These are phyloP conservation scores for Neltuma alba DNA, from an alignment of 306 rosid species.

Conservation along the genomic window DNA sequence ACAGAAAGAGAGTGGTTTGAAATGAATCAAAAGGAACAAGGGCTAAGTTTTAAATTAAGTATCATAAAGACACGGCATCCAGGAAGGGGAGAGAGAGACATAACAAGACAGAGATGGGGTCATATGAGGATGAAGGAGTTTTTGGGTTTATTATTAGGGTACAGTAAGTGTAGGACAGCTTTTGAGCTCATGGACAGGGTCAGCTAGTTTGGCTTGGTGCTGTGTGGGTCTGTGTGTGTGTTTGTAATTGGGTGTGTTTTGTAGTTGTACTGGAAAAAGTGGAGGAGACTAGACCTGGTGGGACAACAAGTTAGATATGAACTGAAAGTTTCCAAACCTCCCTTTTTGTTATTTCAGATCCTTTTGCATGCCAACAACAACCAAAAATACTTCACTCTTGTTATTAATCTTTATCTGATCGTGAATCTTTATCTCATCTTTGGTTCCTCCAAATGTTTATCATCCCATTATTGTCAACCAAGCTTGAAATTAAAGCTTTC, in stretches of 20 bases:
- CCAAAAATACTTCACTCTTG: no score
- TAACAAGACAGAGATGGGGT: background rate
- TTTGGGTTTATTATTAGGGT: conserved; percentile 40
- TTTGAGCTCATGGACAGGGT: conserved; percentile 68
- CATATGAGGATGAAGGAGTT: background rate
- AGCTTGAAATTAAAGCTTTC: no score
- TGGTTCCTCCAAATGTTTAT: no score
- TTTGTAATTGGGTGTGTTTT: conserved; percentile 27
- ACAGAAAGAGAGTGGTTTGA: no score
- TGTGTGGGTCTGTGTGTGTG: conserved; percentile 13
- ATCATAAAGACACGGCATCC: conserved; percentile 55
- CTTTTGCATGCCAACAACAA: no score
- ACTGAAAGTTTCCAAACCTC: conserved; percentile 56
- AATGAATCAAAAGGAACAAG: no score
- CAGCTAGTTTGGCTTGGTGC: conserved; percentile 86
- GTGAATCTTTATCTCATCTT: no score
- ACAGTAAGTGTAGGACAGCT: conserved; percentile 58
- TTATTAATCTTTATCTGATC: no score
- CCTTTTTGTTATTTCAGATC: conserved; percentile 38
- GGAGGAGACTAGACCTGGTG: conserved; percentile 37
- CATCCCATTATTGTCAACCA: no score
- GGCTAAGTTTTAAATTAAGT: background rate
- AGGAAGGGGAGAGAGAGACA: conserved; percentile 5
- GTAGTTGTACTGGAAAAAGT: conserved; percentile 18
- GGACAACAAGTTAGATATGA: conserved; percentile 59